These are phyloP conservation scores for Cladosporium phlei DNA, from an alignment of 2,329 filamentous ascomycete genomes.

Conservation along the genomic window DNA sequence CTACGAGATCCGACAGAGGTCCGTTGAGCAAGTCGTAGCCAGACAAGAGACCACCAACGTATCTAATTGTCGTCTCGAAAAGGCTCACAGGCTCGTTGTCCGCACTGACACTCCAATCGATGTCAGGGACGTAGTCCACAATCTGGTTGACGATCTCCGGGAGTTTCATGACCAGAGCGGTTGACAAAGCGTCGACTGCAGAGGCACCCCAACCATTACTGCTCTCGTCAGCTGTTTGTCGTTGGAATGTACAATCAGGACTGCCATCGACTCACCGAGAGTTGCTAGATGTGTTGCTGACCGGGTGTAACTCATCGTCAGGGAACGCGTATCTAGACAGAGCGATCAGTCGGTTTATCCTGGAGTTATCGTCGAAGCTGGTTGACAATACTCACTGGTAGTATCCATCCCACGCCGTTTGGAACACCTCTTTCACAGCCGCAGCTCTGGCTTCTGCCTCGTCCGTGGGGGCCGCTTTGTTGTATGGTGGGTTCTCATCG, in stretches of 20 bases:
- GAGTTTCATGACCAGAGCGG: slow-evolving; percentile 72
- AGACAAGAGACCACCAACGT: slow-evolving; percentile 74
- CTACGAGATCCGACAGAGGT: slow-evolving; percentile 50
- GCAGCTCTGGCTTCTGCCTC: slow-evolving; percentile 40
- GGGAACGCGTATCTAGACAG: slow-evolving; percentile 70
- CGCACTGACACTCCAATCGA: slow-evolving; percentile 61
- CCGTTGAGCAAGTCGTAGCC: slow-evolving; percentile 70
- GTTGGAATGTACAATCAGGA: no score
- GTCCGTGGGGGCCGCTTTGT: not conserved
- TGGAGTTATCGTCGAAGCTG: no score
- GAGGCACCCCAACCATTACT: slow-evolving; percentile 84
- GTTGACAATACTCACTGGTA: slow-evolving; percentile 16
- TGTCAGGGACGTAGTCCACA: slow-evolving; percentile 62
- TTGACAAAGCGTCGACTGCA: slow-evolving; percentile 74
- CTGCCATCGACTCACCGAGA: slow-evolving; percentile 53
- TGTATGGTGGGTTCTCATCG: not conserved
- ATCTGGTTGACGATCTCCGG: slow-evolving; percentile 64
- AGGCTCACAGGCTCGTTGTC: slow-evolving; percentile 58
- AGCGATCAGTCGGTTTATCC: not conserved
- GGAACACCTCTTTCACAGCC: slow-evolving; percentile 65
- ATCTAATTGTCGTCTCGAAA: slow-evolving; percentile 89
- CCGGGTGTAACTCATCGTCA: slow-evolving; percentile 68
- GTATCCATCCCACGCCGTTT: slow-evolving; percentile 62
- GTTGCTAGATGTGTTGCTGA: slow-evolving; percentile 61
- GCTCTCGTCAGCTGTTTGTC: slow-evolving; percentile 9